Percentiles rank a stretch among this genome's conserved stretches.
Evolutionary conservation across 768 basidiomycete genomes (phyloP).

Genomic region (Amanita exitialis): DNA sequence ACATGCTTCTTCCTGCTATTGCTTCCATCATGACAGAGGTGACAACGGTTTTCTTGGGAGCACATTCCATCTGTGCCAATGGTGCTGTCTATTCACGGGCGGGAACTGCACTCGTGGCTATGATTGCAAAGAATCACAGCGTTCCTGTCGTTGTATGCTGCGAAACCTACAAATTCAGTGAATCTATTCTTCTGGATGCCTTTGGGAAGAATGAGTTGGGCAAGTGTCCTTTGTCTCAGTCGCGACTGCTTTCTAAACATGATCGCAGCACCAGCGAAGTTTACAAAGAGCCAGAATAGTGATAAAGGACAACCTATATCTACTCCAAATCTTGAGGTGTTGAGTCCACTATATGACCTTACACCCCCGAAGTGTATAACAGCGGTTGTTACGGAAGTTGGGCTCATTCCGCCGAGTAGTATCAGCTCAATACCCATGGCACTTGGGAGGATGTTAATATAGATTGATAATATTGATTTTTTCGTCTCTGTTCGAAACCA

Average conservation of each 20-base stretch:
- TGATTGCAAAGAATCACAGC: conserved; percentile 85
- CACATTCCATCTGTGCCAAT: conserved; percentile 91
- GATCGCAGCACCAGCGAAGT: conserved; percentile 24
- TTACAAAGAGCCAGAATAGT: conserved; percentile 19
- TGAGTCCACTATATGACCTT: conserved; percentile 89
- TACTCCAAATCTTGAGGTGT: conserved; percentile 53
- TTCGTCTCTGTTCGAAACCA: no score
- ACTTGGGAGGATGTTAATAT: conserved; percentile 40
- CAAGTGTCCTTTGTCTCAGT: conserved; percentile 20
- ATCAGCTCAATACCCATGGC: conserved; percentile 78
- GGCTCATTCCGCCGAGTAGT: conserved; percentile 87
- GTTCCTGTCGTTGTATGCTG: conserved; percentile 96
- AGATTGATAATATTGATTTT: background rate
- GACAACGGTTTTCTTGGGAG: conserved; percentile 81
- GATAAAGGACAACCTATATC: conserved; percentile 17
- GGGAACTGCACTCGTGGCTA: conserved; percentile 91
- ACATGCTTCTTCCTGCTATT: conserved; percentile 82
- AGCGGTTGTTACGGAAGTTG: conserved; percentile 95
- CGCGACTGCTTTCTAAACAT: background rate
- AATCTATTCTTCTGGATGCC: conserved; percentile 84
- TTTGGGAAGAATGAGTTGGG: conserved; percentile 97
- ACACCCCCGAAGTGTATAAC: conserved; percentile 90
- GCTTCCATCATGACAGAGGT: conserved; percentile 73
- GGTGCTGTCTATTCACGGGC: conserved; percentile 91
- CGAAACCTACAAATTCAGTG: conserved; percentile 98